Conservation (phyloP, 805 yeast genomes). For the Wickerhamiella nectarea region DNA sequence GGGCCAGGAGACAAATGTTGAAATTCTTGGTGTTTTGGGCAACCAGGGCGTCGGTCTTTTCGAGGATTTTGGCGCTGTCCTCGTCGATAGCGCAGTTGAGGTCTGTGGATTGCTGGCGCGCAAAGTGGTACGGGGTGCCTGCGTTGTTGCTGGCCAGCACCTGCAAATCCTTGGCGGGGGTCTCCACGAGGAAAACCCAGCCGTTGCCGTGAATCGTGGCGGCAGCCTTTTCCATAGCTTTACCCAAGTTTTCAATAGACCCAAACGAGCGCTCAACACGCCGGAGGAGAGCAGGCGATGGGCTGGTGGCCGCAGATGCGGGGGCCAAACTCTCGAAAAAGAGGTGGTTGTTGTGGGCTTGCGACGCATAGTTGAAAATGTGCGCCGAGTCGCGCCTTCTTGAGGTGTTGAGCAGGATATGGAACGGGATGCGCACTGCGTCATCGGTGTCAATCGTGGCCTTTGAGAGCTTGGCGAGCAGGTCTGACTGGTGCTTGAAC, state of each 20-base stretch:
- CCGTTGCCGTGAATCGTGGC: conserved; percentile 76
- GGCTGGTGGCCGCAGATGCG: conserved; percentile 35
- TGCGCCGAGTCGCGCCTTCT: conserved; percentile 51
- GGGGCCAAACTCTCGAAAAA: conserved; percentile 34
- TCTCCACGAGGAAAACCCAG: conserved; percentile 74
- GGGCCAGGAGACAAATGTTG: conserved; percentile 54
- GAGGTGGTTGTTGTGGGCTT: conserved; percentile 82
- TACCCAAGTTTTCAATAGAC: conserved; percentile 58
- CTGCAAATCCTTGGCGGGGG: conserved; percentile 36
- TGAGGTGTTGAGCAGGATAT: conserved; percentile 48
- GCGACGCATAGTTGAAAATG: conserved; percentile 79
- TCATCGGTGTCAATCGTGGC: conserved; percentile 64
- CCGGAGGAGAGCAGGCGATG: conserved; percentile 17
- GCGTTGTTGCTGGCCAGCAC: conserved; percentile 77
- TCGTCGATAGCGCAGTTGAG: conserved; percentile 56
- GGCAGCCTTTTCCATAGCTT: conserved; percentile 56
- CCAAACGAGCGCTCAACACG: conserved; percentile 59
- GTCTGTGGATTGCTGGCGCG: conserved; percentile 52
- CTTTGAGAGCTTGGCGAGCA: conserved; percentile 39
- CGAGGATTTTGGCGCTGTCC: conserved; percentile 37
- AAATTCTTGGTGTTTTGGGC: conserved; percentile 20
- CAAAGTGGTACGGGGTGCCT: conserved; percentile 63
- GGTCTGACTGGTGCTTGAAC: conserved; percentile 61
- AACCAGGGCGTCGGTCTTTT: conserved; percentile 31
- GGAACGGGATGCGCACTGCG: conserved; percentile 64